Conservation (phyloP, 2,329 filamentous ascomycete species). For the Colletotrichum cordylinicola region DNA sequence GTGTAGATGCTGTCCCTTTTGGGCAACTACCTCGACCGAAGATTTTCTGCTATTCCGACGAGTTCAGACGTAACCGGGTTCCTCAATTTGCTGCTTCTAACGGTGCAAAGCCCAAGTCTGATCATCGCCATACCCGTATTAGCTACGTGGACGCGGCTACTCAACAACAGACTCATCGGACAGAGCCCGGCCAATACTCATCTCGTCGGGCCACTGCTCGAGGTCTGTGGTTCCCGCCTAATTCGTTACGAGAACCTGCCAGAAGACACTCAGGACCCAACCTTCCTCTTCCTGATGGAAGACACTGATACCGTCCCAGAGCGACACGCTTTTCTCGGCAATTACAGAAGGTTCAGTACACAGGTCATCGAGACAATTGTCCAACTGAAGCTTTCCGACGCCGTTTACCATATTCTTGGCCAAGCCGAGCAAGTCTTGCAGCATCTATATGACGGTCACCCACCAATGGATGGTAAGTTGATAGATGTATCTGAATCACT, state of each 20-base stretch:
- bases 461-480: constrained; percentile 68
- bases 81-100: constrained; percentile 77
- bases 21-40: constrained; percentile 83
- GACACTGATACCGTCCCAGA: constrained; percentile 96
- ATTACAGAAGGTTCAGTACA: constrained; percentile 90
- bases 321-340: constrained; percentile 91
- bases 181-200: constrained; percentile 65
- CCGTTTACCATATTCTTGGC: constrained; percentile 84
- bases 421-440: constrained; percentile 77
- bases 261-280: constrained; percentile 80
- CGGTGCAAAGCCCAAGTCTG: constrained; percentile 85
- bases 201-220: constrained; percentile 77
- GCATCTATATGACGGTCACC: constrained; percentile 75
- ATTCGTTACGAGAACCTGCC: constrained; percentile 88
- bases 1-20: constrained; percentile 81
- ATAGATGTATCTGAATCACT: not conserved
- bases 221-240: constrained; percentile 82
- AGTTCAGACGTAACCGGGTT: constrained; percentile 74
- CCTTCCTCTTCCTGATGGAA: constrained; percentile 82
- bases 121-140: constrained; percentile 93
- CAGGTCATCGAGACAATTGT: constrained; percentile 89
- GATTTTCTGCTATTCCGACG: constrained; percentile 69
- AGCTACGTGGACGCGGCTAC: constrained; percentile 85
- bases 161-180: constrained; percentile 74
- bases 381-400: constrained; percentile 80